Evolutionary conservation across 768 basidiomycete species (phyloP).

Genomic region (Cyclocybe aegerita): DNA sequence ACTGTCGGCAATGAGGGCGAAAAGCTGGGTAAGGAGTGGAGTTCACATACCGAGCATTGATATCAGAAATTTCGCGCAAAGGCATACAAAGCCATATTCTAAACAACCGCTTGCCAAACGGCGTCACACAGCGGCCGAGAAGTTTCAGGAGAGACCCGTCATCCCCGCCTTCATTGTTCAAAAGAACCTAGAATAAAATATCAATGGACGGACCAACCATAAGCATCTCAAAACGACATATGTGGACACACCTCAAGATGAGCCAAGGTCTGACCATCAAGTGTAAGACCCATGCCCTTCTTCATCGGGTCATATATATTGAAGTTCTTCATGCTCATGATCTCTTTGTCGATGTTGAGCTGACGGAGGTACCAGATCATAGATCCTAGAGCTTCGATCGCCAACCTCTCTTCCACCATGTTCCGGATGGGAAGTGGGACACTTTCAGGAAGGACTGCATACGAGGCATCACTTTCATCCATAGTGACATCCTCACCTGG

Average conservation of each 20-base stretch:
- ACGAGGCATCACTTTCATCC: constrained; percentile 37
- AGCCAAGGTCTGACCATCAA: constrained; percentile 94
- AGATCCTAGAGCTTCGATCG: constrained; percentile 85
- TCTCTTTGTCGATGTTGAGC: constrained; percentile 94
- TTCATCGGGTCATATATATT: constrained; percentile 97
- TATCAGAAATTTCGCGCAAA: constrained; percentile 74
- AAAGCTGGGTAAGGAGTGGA: neutral
- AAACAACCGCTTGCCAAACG: constrained; percentile 95
- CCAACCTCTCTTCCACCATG: constrained; percentile 62
- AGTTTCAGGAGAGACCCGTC: constrained; percentile 88
- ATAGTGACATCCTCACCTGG: constrained; percentile 35
- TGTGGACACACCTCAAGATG: constrained; percentile 77
- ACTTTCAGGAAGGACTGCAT: constrained; percentile 34
- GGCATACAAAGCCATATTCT: constrained; percentile 97
- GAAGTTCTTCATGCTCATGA: constrained; percentile 96
- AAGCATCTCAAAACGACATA: neutral
- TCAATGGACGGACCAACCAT: neutral
- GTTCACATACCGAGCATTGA: constrained; percentile 76
- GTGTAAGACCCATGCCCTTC: constrained; percentile 76
- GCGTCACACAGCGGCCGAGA: constrained; percentile 82
- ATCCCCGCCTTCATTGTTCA: constrained; percentile 92
- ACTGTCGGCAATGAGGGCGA: constrained; percentile 35
- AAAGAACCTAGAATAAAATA: constrained; percentile 53
- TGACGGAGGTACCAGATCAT: constrained; percentile 92
- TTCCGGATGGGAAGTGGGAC: constrained; percentile 74